Evolutionary conservation across 371 early-diverging fungal species (phyloP), one percentile per base, ranked within the genome.

Genomic region (Mortierella sp.): DNA sequence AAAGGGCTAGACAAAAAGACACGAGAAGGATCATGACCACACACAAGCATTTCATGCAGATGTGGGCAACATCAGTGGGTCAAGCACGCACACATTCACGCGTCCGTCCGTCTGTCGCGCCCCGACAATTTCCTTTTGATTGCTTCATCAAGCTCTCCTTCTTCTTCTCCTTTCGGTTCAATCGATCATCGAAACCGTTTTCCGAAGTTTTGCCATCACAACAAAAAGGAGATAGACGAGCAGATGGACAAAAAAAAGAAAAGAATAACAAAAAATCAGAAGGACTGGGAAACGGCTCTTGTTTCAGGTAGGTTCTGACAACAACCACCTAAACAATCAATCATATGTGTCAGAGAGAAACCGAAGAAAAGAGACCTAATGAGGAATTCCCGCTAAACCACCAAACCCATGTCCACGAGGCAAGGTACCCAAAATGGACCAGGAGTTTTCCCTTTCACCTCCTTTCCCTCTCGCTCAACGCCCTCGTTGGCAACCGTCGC

Each of bases 381-480:
- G 12, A 58, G 58, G 60, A 38, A 65, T 65, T 38, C 38, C 65
- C 65, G 65, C 65, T 41, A 65, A 65, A 65, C 65, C 65, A 38
- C 65, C 21, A 65, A 65, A 65, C 65, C 65, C 65, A 65, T 65
- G 65, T 65, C 65, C 65, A 65, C 65, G 35, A 65, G 65, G 38
- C 4, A 65, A 27, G 16, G n/a, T 71, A 46, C 27, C 60, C 29
- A 46, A 71, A 71, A 27, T 27, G 12, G 71, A 12, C n/a, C 43
- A 44, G 18, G 46, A 46, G n/a, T 46, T 44, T 44, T 51, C 21
- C 51, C 21, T 21, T 51, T 51, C 5, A 5, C 6, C 18, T 49
- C 5, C 18, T 49, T 18, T 14, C 16, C 48, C 1, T 48, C 48
- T 6, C 44, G 10, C 44, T 46, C 46, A 46, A 0, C 46, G 46